Conservation (phyloP, 2,329 filamentous ascomycete species). For the Fusarium mangiferae region DNA sequence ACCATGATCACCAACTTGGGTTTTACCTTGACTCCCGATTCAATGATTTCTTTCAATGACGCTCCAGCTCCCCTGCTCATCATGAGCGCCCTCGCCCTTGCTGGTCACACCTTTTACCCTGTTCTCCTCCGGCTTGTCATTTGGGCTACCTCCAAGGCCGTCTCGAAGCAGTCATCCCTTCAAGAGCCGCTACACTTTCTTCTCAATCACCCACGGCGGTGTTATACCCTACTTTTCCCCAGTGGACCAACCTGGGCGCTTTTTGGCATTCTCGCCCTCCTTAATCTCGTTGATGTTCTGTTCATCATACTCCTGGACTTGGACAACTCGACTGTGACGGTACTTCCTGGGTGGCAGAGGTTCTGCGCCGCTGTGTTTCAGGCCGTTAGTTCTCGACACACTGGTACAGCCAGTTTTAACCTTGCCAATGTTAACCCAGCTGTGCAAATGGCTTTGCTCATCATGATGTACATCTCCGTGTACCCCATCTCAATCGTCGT, state of each 20-base stretch:
- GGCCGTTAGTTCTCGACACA: conserved; percentile 60
- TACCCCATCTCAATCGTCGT: conserved; percentile 71
- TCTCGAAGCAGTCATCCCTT: conserved; percentile 52
- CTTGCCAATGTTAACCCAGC: conserved; percentile 62
- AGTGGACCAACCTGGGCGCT: conserved; percentile 69
- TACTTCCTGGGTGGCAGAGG: conserved; percentile 56
- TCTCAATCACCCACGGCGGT: conserved; percentile 70
- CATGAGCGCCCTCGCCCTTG: conserved; percentile 60
- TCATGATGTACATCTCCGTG: conserved; percentile 74
- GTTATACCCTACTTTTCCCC: conserved; percentile 72
- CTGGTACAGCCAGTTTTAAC: conserved; percentile 61
- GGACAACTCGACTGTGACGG: conserved; percentile 60
- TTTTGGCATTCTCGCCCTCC: conserved; percentile 58
- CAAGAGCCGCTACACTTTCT: conserved; percentile 64
- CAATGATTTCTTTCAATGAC: conserved; percentile 61
- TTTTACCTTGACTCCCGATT: conserved; percentile 65
- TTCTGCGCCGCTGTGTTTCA: conserved; percentile 69
- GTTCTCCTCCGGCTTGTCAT: conserved; percentile 67
- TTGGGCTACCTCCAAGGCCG: conserved; percentile 63
- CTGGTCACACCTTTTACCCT: conserved; percentile 67
- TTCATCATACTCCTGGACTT: conserved; percentile 64
- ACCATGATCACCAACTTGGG: conserved; percentile 65
- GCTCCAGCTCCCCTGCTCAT: conserved; percentile 57
- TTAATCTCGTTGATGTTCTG: conserved; percentile 66
- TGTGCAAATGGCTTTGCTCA: conserved; percentile 67